phyloP scores from a whole-genome alignment of 495 filamentous ascomycete species.

The Penicillium diatomitis region DNA sequence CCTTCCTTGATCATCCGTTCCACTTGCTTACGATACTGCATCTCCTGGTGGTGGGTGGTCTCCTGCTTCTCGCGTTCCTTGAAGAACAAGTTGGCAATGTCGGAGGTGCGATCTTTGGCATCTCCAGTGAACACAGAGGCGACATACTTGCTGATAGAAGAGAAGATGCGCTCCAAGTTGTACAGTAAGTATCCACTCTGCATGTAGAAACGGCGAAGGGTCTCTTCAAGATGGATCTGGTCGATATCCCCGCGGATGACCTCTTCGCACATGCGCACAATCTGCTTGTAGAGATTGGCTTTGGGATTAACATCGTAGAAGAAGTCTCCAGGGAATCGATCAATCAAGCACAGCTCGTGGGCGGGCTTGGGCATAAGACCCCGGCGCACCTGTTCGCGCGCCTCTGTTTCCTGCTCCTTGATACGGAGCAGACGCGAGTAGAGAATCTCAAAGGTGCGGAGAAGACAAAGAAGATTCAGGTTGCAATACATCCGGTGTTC shows the following conservation, averaged over 20 bases:
- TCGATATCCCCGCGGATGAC: slow-evolving; percentile 70
- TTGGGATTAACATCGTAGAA: slow-evolving; percentile 57
- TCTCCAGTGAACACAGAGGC: slow-evolving; percentile 68
- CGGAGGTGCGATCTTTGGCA: slow-evolving; percentile 80
- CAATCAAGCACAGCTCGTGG: slow-evolving; percentile 63
- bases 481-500: slow-evolving; percentile 85
- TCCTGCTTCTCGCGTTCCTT: slow-evolving; percentile 68
- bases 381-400: slow-evolving; percentile 60
- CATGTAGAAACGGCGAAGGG: slow-evolving; percentile 79
- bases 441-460: slow-evolving; percentile 80
- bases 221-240: slow-evolving; percentile 72
- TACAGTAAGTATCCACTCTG: slow-evolving; percentile 85
- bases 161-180: slow-evolving; percentile 75
- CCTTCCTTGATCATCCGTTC: slow-evolving; percentile 80
- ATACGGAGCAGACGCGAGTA: slow-evolving; percentile 75
- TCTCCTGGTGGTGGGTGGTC: slow-evolving; percentile 76
- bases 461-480: slow-evolving; percentile 82
- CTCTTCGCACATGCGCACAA: slow-evolving; percentile 58
- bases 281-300: slow-evolving; percentile 61
- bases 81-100: slow-evolving; percentile 75
- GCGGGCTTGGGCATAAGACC: slow-evolving; percentile 64
- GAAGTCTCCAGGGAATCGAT: slow-evolving; percentile 71
- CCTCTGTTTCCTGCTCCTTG: slow-evolving; percentile 66
- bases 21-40: slow-evolving; percentile 76
- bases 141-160: slow-evolving; percentile 64